Percentiles rank a stretch among this genome's conserved stretches.
phyloP scores from a whole-genome alignment of 2,329 filamentous ascomycete genomes.

The Colletotrichum cordylinicola region DNA sequence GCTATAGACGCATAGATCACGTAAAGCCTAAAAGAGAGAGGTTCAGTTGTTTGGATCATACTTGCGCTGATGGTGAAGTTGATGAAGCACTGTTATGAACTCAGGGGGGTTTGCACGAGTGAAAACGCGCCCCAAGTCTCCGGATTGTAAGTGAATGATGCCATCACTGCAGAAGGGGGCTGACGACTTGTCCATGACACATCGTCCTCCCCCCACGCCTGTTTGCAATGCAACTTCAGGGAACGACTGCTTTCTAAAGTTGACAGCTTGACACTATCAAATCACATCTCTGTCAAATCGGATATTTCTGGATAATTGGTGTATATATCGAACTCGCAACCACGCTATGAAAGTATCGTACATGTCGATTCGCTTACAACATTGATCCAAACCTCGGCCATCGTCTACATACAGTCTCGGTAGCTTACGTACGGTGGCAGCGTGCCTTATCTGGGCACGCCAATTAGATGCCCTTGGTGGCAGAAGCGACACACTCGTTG shows the following conservation, averaged over 20 bases:
- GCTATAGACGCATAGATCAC: slow-evolving; percentile 20
- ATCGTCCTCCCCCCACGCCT: not conserved
- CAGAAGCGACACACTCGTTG: slow-evolving; percentile 52
- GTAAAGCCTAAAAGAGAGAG: not conserved
- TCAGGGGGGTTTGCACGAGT: not conserved
- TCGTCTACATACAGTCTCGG: accelerated
- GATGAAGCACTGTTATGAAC: not conserved
- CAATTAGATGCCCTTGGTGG: slow-evolving; percentile 40
- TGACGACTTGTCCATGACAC: accelerated
- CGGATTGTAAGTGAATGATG: not conserved
- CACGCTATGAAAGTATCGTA: not conserved
- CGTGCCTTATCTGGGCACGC: too few species aligned
- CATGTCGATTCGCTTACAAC: not conserved
- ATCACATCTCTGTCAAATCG: not conserved
- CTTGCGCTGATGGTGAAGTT: not conserved
- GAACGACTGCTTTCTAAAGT: accelerated
- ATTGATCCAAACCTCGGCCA: not conserved
- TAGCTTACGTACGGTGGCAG: not conserved
- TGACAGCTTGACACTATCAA: accelerated
- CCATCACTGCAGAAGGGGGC: not conserved
- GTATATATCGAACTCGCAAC: not conserved
- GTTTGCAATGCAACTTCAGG: not conserved
- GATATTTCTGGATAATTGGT: not conserved
- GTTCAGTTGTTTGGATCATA: not conserved
- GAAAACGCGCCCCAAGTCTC: not conserved